Conservation (phyloP, 495 filamentous ascomycete genomes). For the Aspergillus wentii region DNA sequence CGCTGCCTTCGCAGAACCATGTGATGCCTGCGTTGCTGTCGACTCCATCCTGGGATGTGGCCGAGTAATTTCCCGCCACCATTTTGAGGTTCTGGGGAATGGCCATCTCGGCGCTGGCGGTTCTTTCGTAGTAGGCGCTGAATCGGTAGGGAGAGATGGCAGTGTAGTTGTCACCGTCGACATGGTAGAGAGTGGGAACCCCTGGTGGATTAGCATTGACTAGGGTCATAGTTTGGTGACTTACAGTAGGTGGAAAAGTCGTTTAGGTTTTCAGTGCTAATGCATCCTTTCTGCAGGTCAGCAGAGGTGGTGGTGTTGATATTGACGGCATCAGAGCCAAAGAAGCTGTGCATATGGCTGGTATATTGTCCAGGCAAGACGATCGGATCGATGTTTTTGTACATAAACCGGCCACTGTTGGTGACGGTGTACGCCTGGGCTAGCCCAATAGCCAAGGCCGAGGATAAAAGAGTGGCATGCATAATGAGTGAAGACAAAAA, state of each 20-base stretch:
- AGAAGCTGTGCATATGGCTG: constrained; percentile 20
- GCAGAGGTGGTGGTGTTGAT: constrained; percentile 10
- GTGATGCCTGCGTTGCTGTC: constrained; percentile 9
- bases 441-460: constrained; percentile 9
- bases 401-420: constrained; percentile 11
- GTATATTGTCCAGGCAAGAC: constrained; percentile 15
- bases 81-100: constrained; percentile 14
- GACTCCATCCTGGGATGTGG: constrained; percentile 9
- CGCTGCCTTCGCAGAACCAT: constrained; percentile 16
- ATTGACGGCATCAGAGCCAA: constrained; percentile 17
- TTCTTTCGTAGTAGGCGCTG: constrained; percentile 15
- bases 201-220: constrained; percentile 3
- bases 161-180: constrained; percentile 8
- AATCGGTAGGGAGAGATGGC: constrained; percentile 13
- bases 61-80: constrained; percentile 13
- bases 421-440: constrained; percentile 16
- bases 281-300: constrained; percentile 15
- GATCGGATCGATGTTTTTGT: constrained; percentile 18
- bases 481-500: constrained; percentile 3
- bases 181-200: constrained; percentile 16
- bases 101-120: constrained; percentile 10
- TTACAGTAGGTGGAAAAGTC: constrained; percentile 17
- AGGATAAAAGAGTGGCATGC: constrained; percentile 11
- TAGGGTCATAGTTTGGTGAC: neutral
- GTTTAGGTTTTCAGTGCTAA: constrained; percentile 14